Conservation (phyloP, 2,329 filamentous ascomycete species). For the Colletotrichum liaoningense region DNA sequence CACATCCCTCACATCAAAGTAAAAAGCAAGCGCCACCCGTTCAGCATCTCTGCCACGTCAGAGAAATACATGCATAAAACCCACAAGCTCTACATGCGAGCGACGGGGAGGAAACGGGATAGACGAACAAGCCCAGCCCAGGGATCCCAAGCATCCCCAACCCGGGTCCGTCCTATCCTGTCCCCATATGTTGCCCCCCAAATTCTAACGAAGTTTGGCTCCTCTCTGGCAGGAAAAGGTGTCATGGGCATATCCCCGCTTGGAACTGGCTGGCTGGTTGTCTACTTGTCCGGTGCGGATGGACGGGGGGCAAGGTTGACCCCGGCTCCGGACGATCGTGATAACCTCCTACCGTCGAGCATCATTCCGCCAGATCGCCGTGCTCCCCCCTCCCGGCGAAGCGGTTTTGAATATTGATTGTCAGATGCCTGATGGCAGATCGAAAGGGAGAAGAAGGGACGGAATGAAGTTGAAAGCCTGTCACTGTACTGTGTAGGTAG, state of each 20-base stretch:
- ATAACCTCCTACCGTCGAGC: background rate
- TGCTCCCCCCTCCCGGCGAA: background rate
- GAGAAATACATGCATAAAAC: background rate
- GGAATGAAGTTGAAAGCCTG: background rate
- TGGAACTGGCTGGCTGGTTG: too few relatives aligned
- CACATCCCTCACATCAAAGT: too few relatives aligned
- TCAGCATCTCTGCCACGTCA: constrained; percentile 8
- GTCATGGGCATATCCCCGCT: background rate
- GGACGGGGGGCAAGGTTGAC: background rate
- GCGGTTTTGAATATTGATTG: background rate
- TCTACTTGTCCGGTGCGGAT: too few relatives aligned
- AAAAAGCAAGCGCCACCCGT: background rate
- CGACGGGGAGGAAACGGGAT: too few relatives aligned
- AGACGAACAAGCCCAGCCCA: too few relatives aligned
- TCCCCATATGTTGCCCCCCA: too few relatives aligned
- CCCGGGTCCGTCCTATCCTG: background rate
- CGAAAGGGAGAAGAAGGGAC: background rate
- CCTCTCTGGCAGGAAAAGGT: background rate
- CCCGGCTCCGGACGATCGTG: background rate
- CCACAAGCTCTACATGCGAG: too few relatives aligned
- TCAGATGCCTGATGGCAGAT: background rate
- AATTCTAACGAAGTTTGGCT: background rate
- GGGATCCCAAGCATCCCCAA: too few relatives aligned
- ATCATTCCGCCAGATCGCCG: background rate
- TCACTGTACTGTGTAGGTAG: background rate